These are phyloP conservation scores for Yamadazyma olivae DNA, from an alignment of 805 yeast species.

Conservation along the genomic window DNA sequence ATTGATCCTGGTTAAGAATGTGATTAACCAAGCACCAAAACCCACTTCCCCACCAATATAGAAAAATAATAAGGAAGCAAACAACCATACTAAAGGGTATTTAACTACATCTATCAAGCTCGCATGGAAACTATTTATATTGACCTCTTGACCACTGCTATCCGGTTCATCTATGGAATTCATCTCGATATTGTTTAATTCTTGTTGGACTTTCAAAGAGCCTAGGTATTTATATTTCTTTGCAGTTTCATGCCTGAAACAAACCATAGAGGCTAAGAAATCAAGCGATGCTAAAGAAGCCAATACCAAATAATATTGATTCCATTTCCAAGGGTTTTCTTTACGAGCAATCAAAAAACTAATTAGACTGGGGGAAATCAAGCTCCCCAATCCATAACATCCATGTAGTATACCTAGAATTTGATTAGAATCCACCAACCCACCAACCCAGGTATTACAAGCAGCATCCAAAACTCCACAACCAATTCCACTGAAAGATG, in stretches of 20 bases:
- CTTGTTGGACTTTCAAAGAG: slow-evolving; percentile 5
- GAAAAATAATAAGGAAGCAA: slow-evolving; percentile 41
- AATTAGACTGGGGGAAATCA: slow-evolving; percentile 47
- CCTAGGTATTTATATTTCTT: slow-evolving; percentile 36
- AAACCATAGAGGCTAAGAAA: slow-evolving; percentile 18
- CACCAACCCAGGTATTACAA: slow-evolving; percentile 52
- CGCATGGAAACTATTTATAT: slow-evolving; percentile 1
- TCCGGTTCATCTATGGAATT: not conserved
- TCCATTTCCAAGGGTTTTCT: slow-evolving; percentile 44
- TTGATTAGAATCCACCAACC: slow-evolving; percentile 45
- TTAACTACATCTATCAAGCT: slow-evolving; percentile 28
- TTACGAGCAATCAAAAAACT: slow-evolving; percentile 38
- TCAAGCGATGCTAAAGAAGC: slow-evolving; percentile 21
- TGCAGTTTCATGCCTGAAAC: slow-evolving; percentile 43
- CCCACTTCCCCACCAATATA: slow-evolving; percentile 54
- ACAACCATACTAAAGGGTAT: slow-evolving; percentile 37
- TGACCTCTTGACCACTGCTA: not conserved
- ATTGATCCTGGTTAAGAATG: slow-evolving; percentile 43
- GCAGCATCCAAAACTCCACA: slow-evolving; percentile 56
- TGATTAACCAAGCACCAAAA: slow-evolving; percentile 52
- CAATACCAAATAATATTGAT: slow-evolving; percentile 41
- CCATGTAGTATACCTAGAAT: slow-evolving; percentile 52
- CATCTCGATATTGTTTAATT: slow-evolving; percentile 12
- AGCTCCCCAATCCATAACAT: slow-evolving; percentile 51
- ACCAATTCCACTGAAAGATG: slow-evolving; percentile 50